A percentile compares a stretch with the other conserved stretches of the same genome.
phyloP scores from a whole-genome alignment of 441 rosid species.

The Populus hybrid region DNA sequence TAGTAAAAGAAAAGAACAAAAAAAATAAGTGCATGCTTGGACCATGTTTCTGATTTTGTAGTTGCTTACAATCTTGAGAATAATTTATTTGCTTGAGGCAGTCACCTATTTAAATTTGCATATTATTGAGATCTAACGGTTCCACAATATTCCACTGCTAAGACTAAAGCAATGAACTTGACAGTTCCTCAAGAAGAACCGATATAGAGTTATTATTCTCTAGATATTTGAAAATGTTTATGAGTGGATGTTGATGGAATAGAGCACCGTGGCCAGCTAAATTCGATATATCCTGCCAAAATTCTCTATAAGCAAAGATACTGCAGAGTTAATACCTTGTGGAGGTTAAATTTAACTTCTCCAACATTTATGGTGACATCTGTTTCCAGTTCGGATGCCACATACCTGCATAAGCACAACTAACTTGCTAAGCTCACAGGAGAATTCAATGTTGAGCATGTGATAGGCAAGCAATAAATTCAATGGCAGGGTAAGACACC shows the following conservation, averaged over 20 bases:
- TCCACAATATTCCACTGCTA: neutral
- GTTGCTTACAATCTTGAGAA: neutral
- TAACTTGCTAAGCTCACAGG: conserved; percentile 20
- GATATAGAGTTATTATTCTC: neutral
- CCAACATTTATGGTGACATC: conserved; percentile 71
- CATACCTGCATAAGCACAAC: conserved; percentile 51
- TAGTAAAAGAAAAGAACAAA: neutral
- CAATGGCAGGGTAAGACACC: neutral
- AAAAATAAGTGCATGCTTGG: neutral
- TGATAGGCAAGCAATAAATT: conserved; percentile 6
- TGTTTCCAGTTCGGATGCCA: conserved; percentile 68
- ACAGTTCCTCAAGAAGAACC: neutral
- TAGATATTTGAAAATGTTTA: neutral
- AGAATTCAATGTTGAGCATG: neutral
- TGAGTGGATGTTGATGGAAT: neutral
- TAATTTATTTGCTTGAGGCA: neutral
- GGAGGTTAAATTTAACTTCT: conserved; percentile 80
- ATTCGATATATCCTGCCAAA: neutral
- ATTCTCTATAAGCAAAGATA: neutral
- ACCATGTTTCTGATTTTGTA: neutral
- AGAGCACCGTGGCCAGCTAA: neutral
- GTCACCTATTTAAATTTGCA: neutral
- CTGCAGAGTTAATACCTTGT: conserved; percentile 53
- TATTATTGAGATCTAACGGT: neutral
- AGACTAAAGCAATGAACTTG: neutral